These are phyloP conservation scores for Fusarium sp. DNA, from an alignment of 2,329 filamentous ascomycete species.

Conservation along the genomic window DNA sequence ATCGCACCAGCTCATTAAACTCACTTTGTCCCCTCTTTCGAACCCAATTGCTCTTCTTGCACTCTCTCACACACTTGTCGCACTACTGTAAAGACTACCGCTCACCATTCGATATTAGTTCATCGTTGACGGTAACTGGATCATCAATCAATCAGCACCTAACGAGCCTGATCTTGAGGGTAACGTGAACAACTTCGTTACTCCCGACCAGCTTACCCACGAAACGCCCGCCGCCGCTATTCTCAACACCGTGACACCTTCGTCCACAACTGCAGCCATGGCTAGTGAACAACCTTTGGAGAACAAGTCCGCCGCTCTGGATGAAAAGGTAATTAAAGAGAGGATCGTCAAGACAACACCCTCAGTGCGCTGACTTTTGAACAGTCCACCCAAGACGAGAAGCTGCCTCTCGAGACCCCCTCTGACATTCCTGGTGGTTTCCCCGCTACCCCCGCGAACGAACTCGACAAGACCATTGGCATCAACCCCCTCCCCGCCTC, in stretches of 20 bases:
- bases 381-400: constrained; percentile 27
- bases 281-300: constrained; percentile 69
- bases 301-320: constrained; percentile 45
- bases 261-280: constrained; percentile 77
- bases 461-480: constrained; percentile 64
- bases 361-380: constrained; percentile 26
- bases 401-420: constrained; percentile 50
- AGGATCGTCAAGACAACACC: constrained; percentile 21
- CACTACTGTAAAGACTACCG: constrained; percentile 18
- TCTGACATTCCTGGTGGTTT: constrained; percentile 59
- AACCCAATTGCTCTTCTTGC: constrained; percentile 39
- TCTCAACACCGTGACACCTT: constrained; percentile 75
- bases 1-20: constrained; percentile 37
- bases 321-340: constrained; percentile 38
- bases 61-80: constrained; percentile 16
- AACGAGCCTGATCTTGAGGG: constrained; percentile 84
- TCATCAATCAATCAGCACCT: constrained; percentile 81
- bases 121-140: constrained; percentile 93
- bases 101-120: constrained; percentile 69
- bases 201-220: constrained; percentile 73
- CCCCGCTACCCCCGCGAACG: constrained; percentile 74
- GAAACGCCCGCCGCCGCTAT: constrained; percentile 60
- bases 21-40: constrained; percentile 30
- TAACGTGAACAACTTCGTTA: constrained; percentile 94
- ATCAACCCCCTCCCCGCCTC: constrained; percentile 72